Base-by-base conservation (phyloP, 108 stramenopile genomes). In the Craspedostauros australis region DNA sequence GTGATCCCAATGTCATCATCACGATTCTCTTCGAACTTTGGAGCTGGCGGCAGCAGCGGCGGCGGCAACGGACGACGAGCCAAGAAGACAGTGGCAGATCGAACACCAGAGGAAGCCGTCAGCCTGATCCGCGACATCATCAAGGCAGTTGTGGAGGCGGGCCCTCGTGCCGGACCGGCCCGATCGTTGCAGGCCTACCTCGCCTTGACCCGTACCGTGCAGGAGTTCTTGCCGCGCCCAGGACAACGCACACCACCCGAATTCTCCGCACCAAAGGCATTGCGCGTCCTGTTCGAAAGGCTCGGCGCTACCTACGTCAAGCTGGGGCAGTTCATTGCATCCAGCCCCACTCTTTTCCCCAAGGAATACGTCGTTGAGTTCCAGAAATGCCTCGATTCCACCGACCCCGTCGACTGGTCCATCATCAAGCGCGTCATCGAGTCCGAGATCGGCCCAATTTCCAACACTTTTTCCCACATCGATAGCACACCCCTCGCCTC, bases 261-360 rank as follows among this genome's bases (percentile, higher is more conserved):
- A 21, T 77, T 87, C 54, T 79, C 79, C 12, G 61, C 66, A 21
- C 85, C 86, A 0, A 77, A 72, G 16, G 85, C 79, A 9, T 46
- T 94, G 14, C 68, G 88, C 16, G 82, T 80, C 32, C 54, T 97
- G 4, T 95, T 94, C 67, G 95, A 96, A 60, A 65, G 85, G 31
- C 69, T 97, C 29, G 96, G 96, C 14, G 95, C 94, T 2, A 97
- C 96, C 12, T 98, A 98, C 61, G 66, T 98, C 32, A 98, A 98
- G 54, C 70, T 97, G 7, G 96, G 95, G 4, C 96, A 98, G 57
- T 98, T 98, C 60, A 68, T 98, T 32, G 96, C 96, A 12, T 86
- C 83, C 26, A 75, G 70, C 47, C 96, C 96, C 6, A 95, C 91
- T n/a, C 65, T 98, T 0, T 96, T 96, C 50, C 96, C 96, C 1